A percentile compares a stretch with the other conserved stretches of the same genome.
Evolutionary conservation across 805 yeast species (phyloP).

Genomic region (Cyberlindnera maritima): DNA sequence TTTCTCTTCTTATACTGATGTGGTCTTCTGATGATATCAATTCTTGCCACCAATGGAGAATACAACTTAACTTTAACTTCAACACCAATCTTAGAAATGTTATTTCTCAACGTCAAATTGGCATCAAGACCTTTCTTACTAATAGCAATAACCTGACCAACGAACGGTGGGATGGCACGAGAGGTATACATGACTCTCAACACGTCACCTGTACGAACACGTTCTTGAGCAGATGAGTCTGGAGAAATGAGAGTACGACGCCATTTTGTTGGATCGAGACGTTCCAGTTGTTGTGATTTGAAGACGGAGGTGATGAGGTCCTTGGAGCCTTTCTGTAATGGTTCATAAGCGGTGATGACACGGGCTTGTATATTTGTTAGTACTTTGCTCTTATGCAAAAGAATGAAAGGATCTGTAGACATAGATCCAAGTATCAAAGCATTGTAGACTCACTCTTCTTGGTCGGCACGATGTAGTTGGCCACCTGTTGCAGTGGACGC

Average conservation of each 20-base stretch:
- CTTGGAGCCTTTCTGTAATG: slow-evolving; percentile 15
- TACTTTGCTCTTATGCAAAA: no score
- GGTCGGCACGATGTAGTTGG: slow-evolving; percentile 16
- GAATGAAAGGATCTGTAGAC: no score
- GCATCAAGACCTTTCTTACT: slow-evolving; percentile 72
- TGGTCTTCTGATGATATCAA: slow-evolving; percentile 79
- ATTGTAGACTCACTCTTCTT: slow-evolving; percentile 11
- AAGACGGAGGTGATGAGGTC: slow-evolving; percentile 28
- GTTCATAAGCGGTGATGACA: slow-evolving; percentile 23
- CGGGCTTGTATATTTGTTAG: slow-evolving; percentile 5
- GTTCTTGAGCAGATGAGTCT: slow-evolving; percentile 37
- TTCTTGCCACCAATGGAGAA: slow-evolving; percentile 72
- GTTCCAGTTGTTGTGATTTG: slow-evolving; percentile 25
- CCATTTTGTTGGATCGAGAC: slow-evolving; percentile 69
- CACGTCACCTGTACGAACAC: slow-evolving; percentile 76
- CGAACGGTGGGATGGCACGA: slow-evolving; percentile 56
- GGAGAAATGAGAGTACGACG: slow-evolving; percentile 53
- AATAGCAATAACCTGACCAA: slow-evolving; percentile 78
- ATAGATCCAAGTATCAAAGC: no score
- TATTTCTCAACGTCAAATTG: slow-evolving; percentile 78
- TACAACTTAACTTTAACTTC: slow-evolving; percentile 79
- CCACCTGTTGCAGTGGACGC: slow-evolving; percentile 15
- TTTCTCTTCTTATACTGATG: slow-evolving; percentile 69
- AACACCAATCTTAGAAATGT: slow-evolving; percentile 77
- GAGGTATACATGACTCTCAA: slow-evolving; percentile 67